A percentile compares a stretch with the other conserved stretches of the same genome.
phyloP scores from a whole-genome alignment of 208 protist species.

The Leishmania guyanensis region DNA sequence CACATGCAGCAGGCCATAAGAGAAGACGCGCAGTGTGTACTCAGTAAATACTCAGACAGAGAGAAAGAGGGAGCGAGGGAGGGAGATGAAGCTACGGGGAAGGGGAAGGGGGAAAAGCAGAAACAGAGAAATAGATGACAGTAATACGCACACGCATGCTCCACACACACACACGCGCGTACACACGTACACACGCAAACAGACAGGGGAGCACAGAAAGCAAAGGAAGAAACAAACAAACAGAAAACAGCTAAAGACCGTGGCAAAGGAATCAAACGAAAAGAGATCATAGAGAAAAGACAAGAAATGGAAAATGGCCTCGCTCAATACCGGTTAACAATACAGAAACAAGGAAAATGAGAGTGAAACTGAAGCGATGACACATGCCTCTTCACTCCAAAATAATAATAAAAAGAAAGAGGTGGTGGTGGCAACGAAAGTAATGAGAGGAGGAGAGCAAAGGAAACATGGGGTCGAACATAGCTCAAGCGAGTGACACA shows the following conservation, averaged over 20 bases:
- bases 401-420: background rate
- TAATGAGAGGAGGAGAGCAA: background rate
- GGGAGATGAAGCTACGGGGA: background rate
- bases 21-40: background rate
- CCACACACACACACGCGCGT: background rate
- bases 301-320: background rate
- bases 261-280: background rate
- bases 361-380: background rate
- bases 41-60: background rate
- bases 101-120: background rate
- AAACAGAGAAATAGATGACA: constrained; percentile 3
- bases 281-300: background rate
- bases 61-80: background rate
- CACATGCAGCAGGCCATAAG: background rate
- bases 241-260: background rate
- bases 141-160: background rate
- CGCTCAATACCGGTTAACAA: background rate
- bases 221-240: background rate
- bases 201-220: background rate
- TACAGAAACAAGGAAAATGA: background rate
- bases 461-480: background rate
- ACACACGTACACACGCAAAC: background rate
- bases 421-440: background rate
- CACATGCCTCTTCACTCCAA: constrained; percentile 5
- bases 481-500: background rate